Conservation (phyloP, 331 rosid species). For the Erythrophleum ivorense region DNA sequence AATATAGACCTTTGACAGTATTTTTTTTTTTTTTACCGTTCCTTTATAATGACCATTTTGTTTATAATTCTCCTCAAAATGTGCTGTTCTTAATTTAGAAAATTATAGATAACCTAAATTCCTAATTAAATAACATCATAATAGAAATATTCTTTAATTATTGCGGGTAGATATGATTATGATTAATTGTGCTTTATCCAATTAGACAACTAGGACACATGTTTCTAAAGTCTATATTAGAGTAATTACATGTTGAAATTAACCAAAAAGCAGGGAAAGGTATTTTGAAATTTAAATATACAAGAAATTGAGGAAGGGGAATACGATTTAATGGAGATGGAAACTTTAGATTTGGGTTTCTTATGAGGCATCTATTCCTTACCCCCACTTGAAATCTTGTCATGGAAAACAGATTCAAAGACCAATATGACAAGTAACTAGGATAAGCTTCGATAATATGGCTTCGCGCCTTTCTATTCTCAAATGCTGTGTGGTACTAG, state of each 20-base stretch:
- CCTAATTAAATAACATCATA: too few relatives aligned
- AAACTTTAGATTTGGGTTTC: neutral
- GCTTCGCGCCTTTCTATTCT: neutral
- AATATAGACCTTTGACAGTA: too few relatives aligned
- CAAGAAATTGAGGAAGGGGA: neutral
- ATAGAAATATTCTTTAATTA: too few relatives aligned
- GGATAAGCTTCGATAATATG: neutral
- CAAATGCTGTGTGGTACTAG: neutral
- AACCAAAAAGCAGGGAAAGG: neutral
- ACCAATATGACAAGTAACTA: constrained; percentile 17
- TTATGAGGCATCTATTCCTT: constrained; percentile 41
- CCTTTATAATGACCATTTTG: too few relatives aligned
- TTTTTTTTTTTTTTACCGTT: too few relatives aligned
- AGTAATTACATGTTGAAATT: neutral
- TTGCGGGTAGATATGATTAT: too few relatives aligned
- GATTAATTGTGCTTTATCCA: neutral
- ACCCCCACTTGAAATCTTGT: constrained; percentile 11
- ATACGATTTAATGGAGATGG: neutral
- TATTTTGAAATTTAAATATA: neutral
- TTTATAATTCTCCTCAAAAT: too few relatives aligned
- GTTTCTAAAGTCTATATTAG: neutral
- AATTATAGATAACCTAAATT: too few relatives aligned
- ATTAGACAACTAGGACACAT: neutral
- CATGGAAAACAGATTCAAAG: constrained; percentile 1
- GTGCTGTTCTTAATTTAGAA: too few relatives aligned